Evolutionary conservation across 768 basidiomycete genomes (phyloP), one percentile per base, ranked within the genome.

Genomic region (Rhodotorula sphaerocarpa): DNA sequence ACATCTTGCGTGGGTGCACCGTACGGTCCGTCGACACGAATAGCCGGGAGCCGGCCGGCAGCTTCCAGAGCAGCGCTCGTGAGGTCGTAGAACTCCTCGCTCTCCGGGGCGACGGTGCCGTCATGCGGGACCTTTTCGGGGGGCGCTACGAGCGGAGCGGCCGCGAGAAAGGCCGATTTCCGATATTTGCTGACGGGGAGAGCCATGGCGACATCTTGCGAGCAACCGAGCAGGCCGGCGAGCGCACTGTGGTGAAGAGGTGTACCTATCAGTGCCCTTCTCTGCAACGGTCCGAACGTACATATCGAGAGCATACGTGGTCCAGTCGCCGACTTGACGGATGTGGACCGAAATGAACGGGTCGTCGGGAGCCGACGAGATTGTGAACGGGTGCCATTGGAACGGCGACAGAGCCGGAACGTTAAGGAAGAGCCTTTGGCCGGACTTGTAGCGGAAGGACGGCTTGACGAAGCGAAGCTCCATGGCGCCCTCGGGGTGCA

Each of bases 401-500:
- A 81, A 84, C 25, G 71, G 75, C 46, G 89, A 91, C 16, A 95
- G 75, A 47, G 90, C 88, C 5, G 92, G 90, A 20, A 91, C 83
- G 71, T 90, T 86, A 67, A 91, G 77, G 78, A 89, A 92, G 31
- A 91, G 78, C 90, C 90, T 92, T 78, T 91, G 88, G 16, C 90
- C 90, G 36, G 88, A 82, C 52, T 85, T 86, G 76, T 95, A 92
- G 73, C 86, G 88, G 80, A 95, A 87, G 74, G 84, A 86, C 11
- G 88, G 87, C 77, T 95, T 95, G 73, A 85, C 75, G 73, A 95
- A 91, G 50, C 90, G 86, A 50, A 95, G 80, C 75, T 95, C 90
- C 88, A 96, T 90, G 25, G 88, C 88, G 68, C 87, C 86, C 71
- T 86, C 86, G 12, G 91, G 89, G 73, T 93, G 90, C 57, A 91